A percentile compares a stretch with the other conserved stretches of the same genome.
Conservation (phyloP, 2,329 filamentous ascomycete genomes). For the Aspergillus intermedius region DNA sequence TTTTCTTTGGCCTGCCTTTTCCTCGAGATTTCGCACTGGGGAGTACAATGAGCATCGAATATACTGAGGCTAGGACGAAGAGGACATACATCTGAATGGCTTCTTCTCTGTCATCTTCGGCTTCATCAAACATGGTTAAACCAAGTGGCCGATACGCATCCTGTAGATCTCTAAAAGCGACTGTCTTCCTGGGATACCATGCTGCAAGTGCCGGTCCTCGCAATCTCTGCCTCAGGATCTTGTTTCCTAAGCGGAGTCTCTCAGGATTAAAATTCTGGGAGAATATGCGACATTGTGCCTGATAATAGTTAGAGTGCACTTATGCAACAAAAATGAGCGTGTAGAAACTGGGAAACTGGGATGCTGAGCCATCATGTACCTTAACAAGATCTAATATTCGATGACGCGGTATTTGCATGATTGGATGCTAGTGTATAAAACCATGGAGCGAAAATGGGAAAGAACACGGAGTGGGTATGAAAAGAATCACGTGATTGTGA, state of each 20-base stretch:
- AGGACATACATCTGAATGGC: slow-evolving; percentile 49
- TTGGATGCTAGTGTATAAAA: background rate
- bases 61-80: background rate
- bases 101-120: slow-evolving; percentile 73
- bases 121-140: slow-evolving; percentile 64
- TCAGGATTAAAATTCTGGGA: slow-evolving; percentile 85
- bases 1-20: slow-evolving; percentile 87
- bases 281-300: slow-evolving; percentile 91
- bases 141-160: slow-evolving; percentile 59
- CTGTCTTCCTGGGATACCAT: slow-evolving; percentile 78
- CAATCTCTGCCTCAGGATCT: slow-evolving; percentile 81
- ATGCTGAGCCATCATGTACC: slow-evolving; percentile 42
- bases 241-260: slow-evolving; percentile 76
- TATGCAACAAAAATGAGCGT: background rate
- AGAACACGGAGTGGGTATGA: background rate
- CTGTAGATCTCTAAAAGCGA: slow-evolving; percentile 67
- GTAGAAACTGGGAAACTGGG: background rate
- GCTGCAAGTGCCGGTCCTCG: slow-evolving; percentile 73
- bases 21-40: slow-evolving; percentile 67
- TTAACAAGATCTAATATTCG: slow-evolving; percentile 67
- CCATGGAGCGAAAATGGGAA: background rate
- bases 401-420: slow-evolving; percentile 47
- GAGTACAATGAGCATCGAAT: slow-evolving; percentile 1
- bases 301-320: background rate
- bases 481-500: background rate